Evolutionary conservation across 305 asterid species (phyloP).

Genomic region (Ajuga reptans): DNA sequence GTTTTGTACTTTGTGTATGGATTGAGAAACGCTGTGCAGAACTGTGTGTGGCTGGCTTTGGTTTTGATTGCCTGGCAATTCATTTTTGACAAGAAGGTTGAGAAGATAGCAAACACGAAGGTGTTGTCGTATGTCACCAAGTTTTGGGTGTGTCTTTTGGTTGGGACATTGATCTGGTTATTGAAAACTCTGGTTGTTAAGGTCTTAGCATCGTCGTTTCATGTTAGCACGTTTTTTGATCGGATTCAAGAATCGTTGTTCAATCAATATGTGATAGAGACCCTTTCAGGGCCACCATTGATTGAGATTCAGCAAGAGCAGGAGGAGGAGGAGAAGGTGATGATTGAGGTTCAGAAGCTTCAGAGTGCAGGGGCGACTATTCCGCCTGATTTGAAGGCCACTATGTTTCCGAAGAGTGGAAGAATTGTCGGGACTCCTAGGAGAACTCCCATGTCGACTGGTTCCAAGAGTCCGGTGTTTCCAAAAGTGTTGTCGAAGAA

Average conservation of each 20-base stretch:
- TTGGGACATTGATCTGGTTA: conserved; percentile 71
- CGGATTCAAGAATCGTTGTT: conserved; percentile 79
- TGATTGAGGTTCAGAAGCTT: conserved; percentile 62
- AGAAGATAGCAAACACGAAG: conserved; percentile 28
- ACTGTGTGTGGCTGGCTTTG: conserved; percentile 63
- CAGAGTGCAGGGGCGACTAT: conserved; percentile 66
- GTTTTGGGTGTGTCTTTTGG: conserved; percentile 71
- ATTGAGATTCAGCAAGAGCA: conserved; percentile 51
- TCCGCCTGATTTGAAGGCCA: conserved; percentile 55
- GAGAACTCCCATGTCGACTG: conserved; percentile 31
- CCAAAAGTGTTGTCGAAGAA: conserved; percentile 39
- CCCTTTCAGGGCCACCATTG: conserved; percentile 62
- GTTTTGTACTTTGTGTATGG: conserved; percentile 82
- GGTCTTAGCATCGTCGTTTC: conserved; percentile 77
- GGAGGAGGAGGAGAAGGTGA: conserved; percentile 66
- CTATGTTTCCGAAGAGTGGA: conserved; percentile 44
- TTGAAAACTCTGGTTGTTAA: conserved; percentile 67
- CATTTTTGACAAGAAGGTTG: conserved; percentile 57
- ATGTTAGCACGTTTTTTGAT: conserved; percentile 77
- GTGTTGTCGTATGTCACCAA: conserved; percentile 52
- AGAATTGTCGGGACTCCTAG: conserved; percentile 45
- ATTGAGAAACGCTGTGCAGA: conserved; percentile 65
- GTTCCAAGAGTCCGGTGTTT: conserved; percentile 40
- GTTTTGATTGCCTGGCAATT: conserved; percentile 76
- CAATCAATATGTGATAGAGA: conserved; percentile 71